Evolutionary conservation across 2,329 filamentous ascomycete genomes (phyloP).

Genomic region (Trichoderma asperellum): DNA sequence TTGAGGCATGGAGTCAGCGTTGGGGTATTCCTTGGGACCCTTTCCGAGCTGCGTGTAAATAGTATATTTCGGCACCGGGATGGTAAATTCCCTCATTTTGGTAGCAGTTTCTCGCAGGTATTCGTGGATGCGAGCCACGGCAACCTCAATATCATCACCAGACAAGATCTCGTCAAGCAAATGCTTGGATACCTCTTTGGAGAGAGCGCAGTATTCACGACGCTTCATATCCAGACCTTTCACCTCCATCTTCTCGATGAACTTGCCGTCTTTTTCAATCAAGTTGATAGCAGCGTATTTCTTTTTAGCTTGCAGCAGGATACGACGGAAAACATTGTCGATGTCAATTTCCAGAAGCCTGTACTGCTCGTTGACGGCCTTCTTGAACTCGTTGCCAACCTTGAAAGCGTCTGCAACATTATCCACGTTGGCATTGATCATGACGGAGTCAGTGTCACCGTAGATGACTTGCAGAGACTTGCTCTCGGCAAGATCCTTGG

Average conservation of each 20-base stretch:
- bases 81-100: constrained; percentile 80
- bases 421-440: constrained; percentile 99
- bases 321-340: constrained; percentile 92
- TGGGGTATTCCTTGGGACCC: constrained; percentile 88
- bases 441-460: constrained; percentile 98
- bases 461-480: constrained; percentile 95
- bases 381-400: constrained; percentile 94
- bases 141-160: constrained; percentile 86
- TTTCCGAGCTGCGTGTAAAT: constrained; percentile 99
- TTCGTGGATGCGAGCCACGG: constrained; percentile 89
- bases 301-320: constrained; percentile 96
- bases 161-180: constrained; percentile 94
- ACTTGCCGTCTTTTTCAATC: constrained; percentile 85
- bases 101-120: constrained; percentile 82
- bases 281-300: constrained; percentile 98
- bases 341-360: constrained; percentile 95
- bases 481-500: constrained; percentile 92
- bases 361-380: constrained; percentile 91
- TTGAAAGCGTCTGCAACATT: constrained; percentile 88
- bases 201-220: constrained; percentile 93
- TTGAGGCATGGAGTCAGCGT: constrained; percentile 92
- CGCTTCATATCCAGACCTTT: constrained; percentile 98
- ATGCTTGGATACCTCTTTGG: constrained; percentile 89
- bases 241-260: constrained; percentile 91
- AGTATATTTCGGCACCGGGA: constrained; percentile 86